Percentiles rank a stretch among this genome's conserved stretches.
Evolutionary conservation across 2,329 filamentous ascomycete species (phyloP).

Genomic region (Apiospora marii): DNA sequence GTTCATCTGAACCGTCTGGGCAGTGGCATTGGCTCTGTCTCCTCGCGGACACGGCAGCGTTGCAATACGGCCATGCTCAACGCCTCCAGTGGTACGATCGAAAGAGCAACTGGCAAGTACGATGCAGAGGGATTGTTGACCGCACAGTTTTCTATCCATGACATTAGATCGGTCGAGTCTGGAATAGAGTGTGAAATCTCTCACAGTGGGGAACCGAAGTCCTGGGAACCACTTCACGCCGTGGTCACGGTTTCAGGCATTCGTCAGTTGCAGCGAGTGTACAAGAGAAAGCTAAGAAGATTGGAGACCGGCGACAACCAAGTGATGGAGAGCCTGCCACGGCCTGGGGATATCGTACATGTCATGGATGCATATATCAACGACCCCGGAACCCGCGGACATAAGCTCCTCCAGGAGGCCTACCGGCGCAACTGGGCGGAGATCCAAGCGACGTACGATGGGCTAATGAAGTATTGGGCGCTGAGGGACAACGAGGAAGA

Average conservation of each 20-base stretch:
- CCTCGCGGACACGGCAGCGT: background rate
- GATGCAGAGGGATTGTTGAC: background rate
- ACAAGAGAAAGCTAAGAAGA: background rate
- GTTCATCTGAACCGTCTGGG: background rate
- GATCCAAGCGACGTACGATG: background rate
- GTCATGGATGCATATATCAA: background rate
- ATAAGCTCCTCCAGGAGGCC: too few relatives aligned
- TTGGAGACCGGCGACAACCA: background rate
- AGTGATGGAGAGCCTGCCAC: background rate
- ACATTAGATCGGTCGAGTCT: background rate
- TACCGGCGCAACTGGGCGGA: background rate
- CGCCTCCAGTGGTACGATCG: background rate
- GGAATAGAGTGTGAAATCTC: background rate
- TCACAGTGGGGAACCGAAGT: background rate
- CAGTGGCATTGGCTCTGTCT: background rate
- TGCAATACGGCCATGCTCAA: background rate
- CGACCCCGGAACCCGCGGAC: accelerated
- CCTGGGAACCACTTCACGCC: background rate
- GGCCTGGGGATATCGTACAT: background rate
- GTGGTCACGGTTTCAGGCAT: background rate
- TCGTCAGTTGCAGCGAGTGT: background rate
- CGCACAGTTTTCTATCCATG: background rate
- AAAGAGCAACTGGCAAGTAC: background rate
- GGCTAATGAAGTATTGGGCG: background rate
- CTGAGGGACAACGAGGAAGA: background rate